Base-by-base conservation (phyloP, 108 stramenopile species). In the Schizochytrium sp. region DNA sequence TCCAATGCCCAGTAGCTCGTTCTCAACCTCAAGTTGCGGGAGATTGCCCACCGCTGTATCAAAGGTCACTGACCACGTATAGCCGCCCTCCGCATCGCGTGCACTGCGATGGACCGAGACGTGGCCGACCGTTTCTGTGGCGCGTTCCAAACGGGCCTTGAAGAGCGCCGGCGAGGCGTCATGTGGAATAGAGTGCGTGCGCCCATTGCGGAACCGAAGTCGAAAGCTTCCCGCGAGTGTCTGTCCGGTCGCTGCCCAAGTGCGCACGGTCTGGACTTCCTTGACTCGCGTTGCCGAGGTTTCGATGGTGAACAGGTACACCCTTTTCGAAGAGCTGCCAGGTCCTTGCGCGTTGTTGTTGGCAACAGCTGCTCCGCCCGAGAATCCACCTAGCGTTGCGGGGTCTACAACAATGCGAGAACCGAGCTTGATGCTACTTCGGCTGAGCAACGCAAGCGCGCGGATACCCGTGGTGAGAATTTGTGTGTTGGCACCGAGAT, bases 1-100 rank as follows among this genome's bases (percentile, higher is more conserved):
- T 5, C 93, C 95, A 53, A 94, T 83, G 12, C 94, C 95, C 43
- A 87, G 83, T 47, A 97, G 91, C 19, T 87, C 72, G 23, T 69
- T 72, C 58, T 90, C 90, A 4, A 51, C 60, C 12, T 89, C 90
- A 34, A 92, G 69, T 28, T 89, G 91, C 47, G 60, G 88, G 18
- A 91, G 60, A 69, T 92, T 53, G 12, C 93, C 93, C 1, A 91
- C 60, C 5, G 91, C 92, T 8, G 92, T 90, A 41, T 55, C 58
- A 47, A 93, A 94, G 5, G 93, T 93, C 21, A 94, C 72, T 12
- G 87, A 92, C 93, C 93, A 94, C 53, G 90, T 72, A 44, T 87
- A 91, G 1, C 93, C 93, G 18, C 60, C 88, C 88, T 83, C 19
- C 16, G 44, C 51, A 53, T 47, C 45, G 19, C 48, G n/a, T 34